Conservation (phyloP, 1,284 basidiomycete species). For the Cutaneotrichosporon cutaneum region DNA sequence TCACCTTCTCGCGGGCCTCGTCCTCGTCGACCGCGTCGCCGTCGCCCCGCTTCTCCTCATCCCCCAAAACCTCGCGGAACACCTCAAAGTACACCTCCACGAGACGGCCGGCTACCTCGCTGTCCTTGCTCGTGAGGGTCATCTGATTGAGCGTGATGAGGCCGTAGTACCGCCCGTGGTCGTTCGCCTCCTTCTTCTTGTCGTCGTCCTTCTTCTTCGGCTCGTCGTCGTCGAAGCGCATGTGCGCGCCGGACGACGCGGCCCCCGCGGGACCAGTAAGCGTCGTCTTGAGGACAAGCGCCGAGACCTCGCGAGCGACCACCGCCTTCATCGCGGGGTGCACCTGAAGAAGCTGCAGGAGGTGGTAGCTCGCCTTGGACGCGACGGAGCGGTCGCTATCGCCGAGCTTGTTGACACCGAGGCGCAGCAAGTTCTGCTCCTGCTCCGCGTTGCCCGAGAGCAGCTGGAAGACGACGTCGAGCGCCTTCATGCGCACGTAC, state of each 20-base stretch:
- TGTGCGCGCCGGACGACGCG: constrained; percentile 37
- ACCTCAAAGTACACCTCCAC: constrained; percentile 94
- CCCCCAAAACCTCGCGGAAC: constrained; percentile 81
- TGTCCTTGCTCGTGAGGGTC: constrained; percentile 70
- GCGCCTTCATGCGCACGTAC: constrained; percentile 80
- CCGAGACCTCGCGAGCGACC: constrained; percentile 80
- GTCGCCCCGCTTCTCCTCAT: constrained; percentile 49
- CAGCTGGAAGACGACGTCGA: constrained; percentile 72
- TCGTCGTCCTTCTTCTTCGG: constrained; percentile 38
- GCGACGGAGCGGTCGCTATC: constrained; percentile 87
- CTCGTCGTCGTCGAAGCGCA: constrained; percentile 53
- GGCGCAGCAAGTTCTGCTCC: constrained; percentile 88
- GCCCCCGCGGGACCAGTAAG: constrained; percentile 55
- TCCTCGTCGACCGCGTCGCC: constrained; percentile 50
- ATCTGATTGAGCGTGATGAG: constrained; percentile 94
- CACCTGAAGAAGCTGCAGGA: constrained; percentile 82
- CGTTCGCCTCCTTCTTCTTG: constrained; percentile 55
- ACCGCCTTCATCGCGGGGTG: constrained; percentile 95
- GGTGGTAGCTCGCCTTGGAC: constrained; percentile 83
- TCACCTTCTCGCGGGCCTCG: constrained; percentile 47
- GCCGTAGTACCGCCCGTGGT: constrained; percentile 83
- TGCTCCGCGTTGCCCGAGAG: constrained; percentile 92
- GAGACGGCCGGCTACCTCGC: constrained; percentile 74
- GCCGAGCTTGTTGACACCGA: constrained; percentile 93
- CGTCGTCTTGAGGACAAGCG: constrained; percentile 68